phyloP scores from a whole-genome alignment of 1,284 basidiomycete species.

The Ustilago tritici region DNA sequence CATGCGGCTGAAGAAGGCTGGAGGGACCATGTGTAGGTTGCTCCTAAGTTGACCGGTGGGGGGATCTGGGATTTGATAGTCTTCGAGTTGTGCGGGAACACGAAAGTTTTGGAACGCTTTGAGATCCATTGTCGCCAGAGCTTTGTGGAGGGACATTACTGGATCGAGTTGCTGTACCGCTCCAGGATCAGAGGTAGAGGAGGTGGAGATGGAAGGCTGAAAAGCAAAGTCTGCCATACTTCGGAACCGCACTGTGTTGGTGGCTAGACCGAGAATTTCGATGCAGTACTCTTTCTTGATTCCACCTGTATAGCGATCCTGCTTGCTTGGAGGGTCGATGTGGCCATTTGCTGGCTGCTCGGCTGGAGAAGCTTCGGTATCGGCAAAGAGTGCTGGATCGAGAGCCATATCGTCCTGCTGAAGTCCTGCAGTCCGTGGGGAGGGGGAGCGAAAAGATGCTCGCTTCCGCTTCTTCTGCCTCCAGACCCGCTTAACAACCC shows the following conservation, averaged over 20 bases:
- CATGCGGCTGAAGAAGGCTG: conserved; percentile 60
- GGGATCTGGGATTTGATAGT: conserved; percentile 33
- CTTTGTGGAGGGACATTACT: conserved; percentile 50
- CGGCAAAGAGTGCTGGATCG: conserved; percentile 31
- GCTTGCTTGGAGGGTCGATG: neutral
- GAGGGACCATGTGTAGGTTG: conserved; percentile 61
- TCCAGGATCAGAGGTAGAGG: neutral
- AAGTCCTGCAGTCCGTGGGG: too few relatives aligned
- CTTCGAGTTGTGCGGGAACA: conserved; percentile 45
- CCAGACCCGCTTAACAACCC: conserved; percentile 53
- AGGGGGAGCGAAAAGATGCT: neutral
- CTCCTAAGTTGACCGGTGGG: conserved; percentile 17
- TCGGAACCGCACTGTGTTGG: conserved; percentile 87
- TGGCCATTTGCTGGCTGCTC: neutral
- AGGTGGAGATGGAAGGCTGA: conserved; percentile 43
- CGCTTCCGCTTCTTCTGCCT: conserved; percentile 47
- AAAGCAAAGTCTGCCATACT: conserved; percentile 66
- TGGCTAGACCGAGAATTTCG: conserved; percentile 80
- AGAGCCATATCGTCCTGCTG: conserved; percentile 4
- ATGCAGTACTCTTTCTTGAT: conserved; percentile 77
- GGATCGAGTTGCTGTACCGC: conserved; percentile 21
- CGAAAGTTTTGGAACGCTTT: conserved; percentile 43
- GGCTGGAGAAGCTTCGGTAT: neutral
- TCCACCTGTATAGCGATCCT: conserved; percentile 25
- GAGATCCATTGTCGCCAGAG: conserved; percentile 57